Evolutionary conservation across 441 rosid species (phyloP).

Genomic region (Aleurites moluccanus): DNA sequence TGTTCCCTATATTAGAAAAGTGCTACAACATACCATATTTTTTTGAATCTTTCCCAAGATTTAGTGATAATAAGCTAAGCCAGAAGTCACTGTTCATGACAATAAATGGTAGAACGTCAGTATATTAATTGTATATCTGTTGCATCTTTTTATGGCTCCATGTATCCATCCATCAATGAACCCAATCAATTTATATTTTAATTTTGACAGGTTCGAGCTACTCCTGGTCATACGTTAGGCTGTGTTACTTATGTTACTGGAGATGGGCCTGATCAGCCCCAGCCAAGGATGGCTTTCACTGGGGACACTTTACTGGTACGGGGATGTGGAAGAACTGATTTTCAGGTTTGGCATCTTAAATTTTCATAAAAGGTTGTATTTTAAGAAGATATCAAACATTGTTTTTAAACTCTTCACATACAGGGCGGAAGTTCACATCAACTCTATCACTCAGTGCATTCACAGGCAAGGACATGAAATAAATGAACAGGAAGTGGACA

Average conservation of each 20-base stretch:
- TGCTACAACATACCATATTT: too few species aligned
- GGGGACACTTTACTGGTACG: slow-evolving; percentile 86
- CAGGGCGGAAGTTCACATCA: slow-evolving; percentile 87
- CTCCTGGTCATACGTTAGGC: slow-evolving; percentile 93
- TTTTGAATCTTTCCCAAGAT: too few species aligned
- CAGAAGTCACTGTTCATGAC: neutral
- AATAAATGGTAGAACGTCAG: neutral
- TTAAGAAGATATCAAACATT: neutral
- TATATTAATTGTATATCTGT: neutral
- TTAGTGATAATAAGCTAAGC: neutral
- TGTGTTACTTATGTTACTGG: slow-evolving; percentile 94
- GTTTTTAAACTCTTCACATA: slow-evolving; percentile 18
- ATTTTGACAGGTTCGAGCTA: slow-evolving; percentile 66
- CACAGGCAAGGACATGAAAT: slow-evolving; percentile 59
- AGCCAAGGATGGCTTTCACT: slow-evolving; percentile 91
- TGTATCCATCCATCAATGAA: neutral
- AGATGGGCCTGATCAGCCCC: slow-evolving; percentile 74
- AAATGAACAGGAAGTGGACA: neutral
- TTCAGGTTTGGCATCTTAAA: slow-evolving; percentile 56
- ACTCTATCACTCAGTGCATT: slow-evolving; percentile 85
- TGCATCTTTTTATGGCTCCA: neutral
- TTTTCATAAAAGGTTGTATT: neutral
- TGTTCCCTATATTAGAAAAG: too few species aligned
- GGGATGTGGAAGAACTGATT: slow-evolving; percentile 97
- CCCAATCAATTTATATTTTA: neutral